Percentiles rank a stretch among this genome's conserved stretches.
These are phyloP conservation scores for Microbotryomycetes sp. DNA, from an alignment of 1,284 basidiomycete species.

Conservation along the genomic window DNA sequence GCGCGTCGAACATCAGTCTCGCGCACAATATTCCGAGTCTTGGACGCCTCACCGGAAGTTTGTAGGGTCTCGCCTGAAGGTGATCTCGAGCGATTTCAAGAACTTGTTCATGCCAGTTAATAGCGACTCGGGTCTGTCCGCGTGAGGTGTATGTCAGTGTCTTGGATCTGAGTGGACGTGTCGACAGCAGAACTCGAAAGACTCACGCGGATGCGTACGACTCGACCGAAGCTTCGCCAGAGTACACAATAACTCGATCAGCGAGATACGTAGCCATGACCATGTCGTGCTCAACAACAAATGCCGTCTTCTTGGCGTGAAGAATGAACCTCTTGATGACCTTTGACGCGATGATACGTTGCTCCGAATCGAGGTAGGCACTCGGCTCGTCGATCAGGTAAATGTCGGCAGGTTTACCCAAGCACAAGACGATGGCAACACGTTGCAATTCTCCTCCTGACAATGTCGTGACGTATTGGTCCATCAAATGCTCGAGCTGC, in stretches of 20 bases:
- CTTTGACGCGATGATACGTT: slow-evolving; percentile 93
- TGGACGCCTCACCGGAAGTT: slow-evolving; percentile 23
- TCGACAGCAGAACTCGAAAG: neutral
- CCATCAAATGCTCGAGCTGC: slow-evolving; percentile 80
- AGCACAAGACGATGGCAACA: slow-evolving; percentile 77
- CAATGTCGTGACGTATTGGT: slow-evolving; percentile 91
- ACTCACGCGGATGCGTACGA: slow-evolving; percentile 29
- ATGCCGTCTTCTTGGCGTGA: slow-evolving; percentile 90
- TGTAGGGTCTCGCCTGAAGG: slow-evolving; percentile 83
- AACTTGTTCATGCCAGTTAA: slow-evolving; percentile 87
- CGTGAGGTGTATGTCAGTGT: neutral
- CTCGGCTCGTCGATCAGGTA: slow-evolving; percentile 67
- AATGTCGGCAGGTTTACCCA: slow-evolving; percentile 69
- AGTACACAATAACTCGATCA: slow-evolving; percentile 80
- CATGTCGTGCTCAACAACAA: slow-evolving; percentile 97
- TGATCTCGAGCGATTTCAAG: slow-evolving; percentile 85
- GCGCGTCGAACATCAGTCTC: neutral
- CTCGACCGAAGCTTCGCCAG: slow-evolving; percentile 23
- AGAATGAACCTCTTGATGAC: slow-evolving; percentile 97
- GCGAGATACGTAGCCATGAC: slow-evolving; percentile 87
- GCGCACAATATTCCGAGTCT: slow-evolving; percentile 5
- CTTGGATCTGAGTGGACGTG: neutral
- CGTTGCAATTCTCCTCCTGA: slow-evolving; percentile 95
- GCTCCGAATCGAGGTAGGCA: slow-evolving; percentile 92
- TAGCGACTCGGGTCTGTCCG: slow-evolving; percentile 64